These are phyloP conservation scores for Zygosaccharomyces gambellarensis DNA, from an alignment of 805 yeast genomes.

Conservation along the genomic window DNA sequence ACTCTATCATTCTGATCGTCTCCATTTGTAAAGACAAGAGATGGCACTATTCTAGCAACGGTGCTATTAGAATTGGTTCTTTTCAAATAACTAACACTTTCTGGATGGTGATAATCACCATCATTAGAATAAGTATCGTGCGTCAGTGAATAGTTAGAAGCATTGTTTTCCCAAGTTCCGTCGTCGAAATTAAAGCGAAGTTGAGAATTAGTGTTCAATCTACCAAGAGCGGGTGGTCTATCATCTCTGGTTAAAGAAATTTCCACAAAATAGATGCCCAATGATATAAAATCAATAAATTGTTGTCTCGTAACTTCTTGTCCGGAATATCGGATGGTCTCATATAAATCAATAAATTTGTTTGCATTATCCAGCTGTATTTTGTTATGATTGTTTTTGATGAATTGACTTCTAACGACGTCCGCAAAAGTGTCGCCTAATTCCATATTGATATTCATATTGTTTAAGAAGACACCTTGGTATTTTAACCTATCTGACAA, in stretches of 20 bases:
- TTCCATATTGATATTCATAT: slow-evolving; percentile 28
- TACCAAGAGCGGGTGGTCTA: slow-evolving; percentile 6
- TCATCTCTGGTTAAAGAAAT: slow-evolving; percentile 17
- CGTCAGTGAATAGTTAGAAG: slow-evolving; percentile 7
- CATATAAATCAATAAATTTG: slow-evolving; percentile 53
- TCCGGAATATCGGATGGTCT: slow-evolving; percentile 63
- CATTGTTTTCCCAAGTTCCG: slow-evolving; percentile 12
- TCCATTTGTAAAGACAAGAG: slow-evolving; percentile 2
- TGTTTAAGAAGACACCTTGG: slow-evolving; percentile 39
- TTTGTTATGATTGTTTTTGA: slow-evolving; percentile 10
- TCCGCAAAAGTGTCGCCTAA: slow-evolving; percentile 28
- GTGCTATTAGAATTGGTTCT: slow-evolving; percentile 22
- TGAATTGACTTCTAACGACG: slow-evolving; percentile 20
- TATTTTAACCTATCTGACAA: slow-evolving; percentile 54
- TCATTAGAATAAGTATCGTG: slow-evolving; percentile 8
- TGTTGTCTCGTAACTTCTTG: slow-evolving; percentile 52
- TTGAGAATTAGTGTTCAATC: slow-evolving; percentile 8
- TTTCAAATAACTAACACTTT: slow-evolving; percentile 10
- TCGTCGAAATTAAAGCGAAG: slow-evolving; percentile 12
- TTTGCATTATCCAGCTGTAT: slow-evolving; percentile 18
- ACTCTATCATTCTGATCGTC: not conserved
- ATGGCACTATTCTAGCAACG: slow-evolving; percentile 14
- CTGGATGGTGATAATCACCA: slow-evolving; percentile 15
- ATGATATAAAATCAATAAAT: slow-evolving; percentile 54
- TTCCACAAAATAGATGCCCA: slow-evolving; percentile 36